Conservation (phyloP, 768 basidiomycete genomes). For the Amanita jacksonii region DNA sequence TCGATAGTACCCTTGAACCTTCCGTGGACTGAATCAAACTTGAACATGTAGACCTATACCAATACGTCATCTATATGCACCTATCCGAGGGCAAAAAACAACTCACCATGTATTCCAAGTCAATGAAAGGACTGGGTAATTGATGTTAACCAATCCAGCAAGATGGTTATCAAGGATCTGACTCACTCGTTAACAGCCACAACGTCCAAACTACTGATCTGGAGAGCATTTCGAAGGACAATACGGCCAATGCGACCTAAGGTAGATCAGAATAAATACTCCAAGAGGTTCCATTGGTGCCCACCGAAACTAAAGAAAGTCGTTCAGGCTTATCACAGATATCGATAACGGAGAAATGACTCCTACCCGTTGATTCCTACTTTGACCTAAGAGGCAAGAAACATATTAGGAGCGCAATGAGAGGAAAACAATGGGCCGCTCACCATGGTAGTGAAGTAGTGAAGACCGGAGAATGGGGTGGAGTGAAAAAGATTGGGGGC, state of each 20-base stretch:
- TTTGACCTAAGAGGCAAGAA: no score
- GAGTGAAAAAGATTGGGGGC: no score
- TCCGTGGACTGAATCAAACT: slow-evolving; percentile 90
- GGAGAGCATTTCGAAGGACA: slow-evolving; percentile 89
- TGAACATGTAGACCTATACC: slow-evolving; percentile 98
- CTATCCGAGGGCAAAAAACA: neutral
- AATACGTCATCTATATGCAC: no score
- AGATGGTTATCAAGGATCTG: neutral
- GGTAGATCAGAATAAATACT: slow-evolving; percentile 6
- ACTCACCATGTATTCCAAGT: slow-evolving; percentile 87
- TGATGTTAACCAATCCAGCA: neutral
- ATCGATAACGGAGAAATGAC: slow-evolving; percentile 2
- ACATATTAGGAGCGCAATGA: no score
- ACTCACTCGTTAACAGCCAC: slow-evolving; percentile 92
- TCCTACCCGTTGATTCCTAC: slow-evolving; percentile 97
- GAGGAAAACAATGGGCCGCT: no score
- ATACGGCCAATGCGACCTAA: slow-evolving; percentile 98
- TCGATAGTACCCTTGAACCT: slow-evolving; percentile 82
- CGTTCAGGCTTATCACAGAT: slow-evolving; percentile 6
- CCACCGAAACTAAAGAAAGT: slow-evolving; percentile 88
- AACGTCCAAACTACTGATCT: slow-evolving; percentile 63
- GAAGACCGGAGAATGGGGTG: no score
- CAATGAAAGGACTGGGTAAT: slow-evolving; percentile 81
- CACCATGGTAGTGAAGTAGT: no score
- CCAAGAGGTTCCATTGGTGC: slow-evolving; percentile 16